Evolutionary conservation across 441 rosid genomes (phyloP).

Genomic region (Pelargonium hybrid): DNA sequence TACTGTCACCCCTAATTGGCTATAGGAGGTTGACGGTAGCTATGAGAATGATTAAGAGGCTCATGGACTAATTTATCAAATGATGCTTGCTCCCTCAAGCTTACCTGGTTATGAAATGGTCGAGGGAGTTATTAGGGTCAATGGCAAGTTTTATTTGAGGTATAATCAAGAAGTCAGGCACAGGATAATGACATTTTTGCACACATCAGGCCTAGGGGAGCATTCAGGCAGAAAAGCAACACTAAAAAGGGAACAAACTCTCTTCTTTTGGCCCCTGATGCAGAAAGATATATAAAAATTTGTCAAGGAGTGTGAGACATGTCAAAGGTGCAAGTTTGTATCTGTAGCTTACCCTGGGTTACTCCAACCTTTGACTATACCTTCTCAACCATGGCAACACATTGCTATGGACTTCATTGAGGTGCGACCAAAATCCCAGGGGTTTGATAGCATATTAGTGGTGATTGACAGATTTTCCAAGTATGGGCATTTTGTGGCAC

Average conservation of each 20-base stretch:
- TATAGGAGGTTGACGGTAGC: background rate
- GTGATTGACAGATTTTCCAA: background rate
- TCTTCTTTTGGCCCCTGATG: background rate
- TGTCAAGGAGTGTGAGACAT: background rate
- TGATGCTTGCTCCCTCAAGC: no score
- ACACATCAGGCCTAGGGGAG: no score
- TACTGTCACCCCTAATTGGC: no score
- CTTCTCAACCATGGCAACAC: background rate
- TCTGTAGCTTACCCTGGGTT: background rate
- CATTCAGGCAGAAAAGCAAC: background rate
- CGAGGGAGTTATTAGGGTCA: no score
- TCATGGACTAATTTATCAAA: no score
- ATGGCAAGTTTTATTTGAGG: no score
- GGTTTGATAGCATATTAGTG: background rate
- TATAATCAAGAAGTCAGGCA: no score
- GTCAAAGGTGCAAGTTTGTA: background rate
- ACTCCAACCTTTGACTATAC: background rate
- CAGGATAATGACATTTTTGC: no score
- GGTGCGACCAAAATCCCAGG: background rate
- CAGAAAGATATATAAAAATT: background rate
- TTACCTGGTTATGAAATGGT: no score
- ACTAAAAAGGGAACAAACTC: background rate
- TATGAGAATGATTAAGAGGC: no score
- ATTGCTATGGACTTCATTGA: background rate
- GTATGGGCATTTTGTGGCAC: background rate